Base-by-base conservation (phyloP, 768 basidiomycete species). In the Termitomyces sp. region DNA sequence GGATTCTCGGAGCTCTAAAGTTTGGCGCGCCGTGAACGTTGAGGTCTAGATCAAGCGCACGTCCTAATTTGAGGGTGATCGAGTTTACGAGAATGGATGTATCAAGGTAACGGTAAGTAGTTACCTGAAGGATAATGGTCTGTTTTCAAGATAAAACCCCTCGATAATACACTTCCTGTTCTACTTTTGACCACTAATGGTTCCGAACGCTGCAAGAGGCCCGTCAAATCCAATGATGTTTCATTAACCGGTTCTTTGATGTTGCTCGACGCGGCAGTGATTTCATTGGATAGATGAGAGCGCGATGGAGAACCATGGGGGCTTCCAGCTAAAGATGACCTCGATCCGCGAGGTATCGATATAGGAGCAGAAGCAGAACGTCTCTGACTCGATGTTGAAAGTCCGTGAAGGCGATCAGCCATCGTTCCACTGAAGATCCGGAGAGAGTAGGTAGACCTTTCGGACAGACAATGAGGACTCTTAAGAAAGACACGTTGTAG, bases 11-110 rank as follows among this genome's bases (percentile, higher is more conserved):
- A 13, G 90, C 85, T 63, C 97, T 79, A 68, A 98, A 98, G 73
- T 98, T 98, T 4, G 96, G 94, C 18, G 96, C 96, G 35, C 97
- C 96, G 67, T 94, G 88, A 9, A 99, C 80, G 58, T 90, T 92
- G 28, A 98, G 79, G 65, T 96, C 93, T 2, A 98, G 81, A 68
- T 96, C 92, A 44, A 94, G 77, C 4, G 94, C 94, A 61, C 94
- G 84, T 44, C 92, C 92, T 93, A 59, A 51, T 56, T 16, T 46
- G n/a, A 36, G 13, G 13, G 43, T 13, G 58, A 13, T 22, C 13
- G 3, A 18, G 30, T 54, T 45, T 35, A 16, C 28, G 30, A 46
- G 35, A 35, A 24, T 32, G 42, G 9, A 24, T 5, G 13, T 12
- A 52, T 50, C 35, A 14, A 46, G 18, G 18, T 32, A 13, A 40